Percentiles rank a stretch among this genome's conserved stretches.
Conservation (phyloP, 2,329 filamentous ascomycete genomes). For the Penicillium digitatum region DNA sequence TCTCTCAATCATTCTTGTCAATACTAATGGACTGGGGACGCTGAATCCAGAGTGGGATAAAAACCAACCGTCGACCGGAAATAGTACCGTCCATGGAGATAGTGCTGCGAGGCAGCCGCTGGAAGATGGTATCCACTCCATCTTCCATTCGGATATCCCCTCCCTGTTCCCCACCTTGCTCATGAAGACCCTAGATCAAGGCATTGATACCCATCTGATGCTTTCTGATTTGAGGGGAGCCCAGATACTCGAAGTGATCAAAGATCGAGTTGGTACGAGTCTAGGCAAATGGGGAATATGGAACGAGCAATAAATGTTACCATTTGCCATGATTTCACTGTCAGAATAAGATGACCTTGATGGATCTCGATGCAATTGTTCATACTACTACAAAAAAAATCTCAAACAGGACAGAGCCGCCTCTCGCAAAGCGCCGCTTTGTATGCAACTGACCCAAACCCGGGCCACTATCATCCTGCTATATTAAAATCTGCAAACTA, state of each 20-base stretch:
- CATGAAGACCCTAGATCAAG: slow-evolving; percentile 37
- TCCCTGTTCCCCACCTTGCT: slow-evolving; percentile 30
- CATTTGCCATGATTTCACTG: not conserved
- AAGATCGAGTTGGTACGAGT: slow-evolving; percentile 36
- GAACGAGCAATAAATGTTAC: slow-evolving; percentile 5
- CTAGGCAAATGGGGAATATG: slow-evolving; percentile 39
- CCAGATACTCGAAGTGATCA: slow-evolving; percentile 38
- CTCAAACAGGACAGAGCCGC: slow-evolving; percentile 9
- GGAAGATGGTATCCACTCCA: slow-evolving; percentile 26
- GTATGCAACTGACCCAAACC: slow-evolving; percentile 14
- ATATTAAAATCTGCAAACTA: slow-evolving; percentile 10
- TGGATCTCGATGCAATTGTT: slow-evolving; percentile 13
- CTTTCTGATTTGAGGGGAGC: slow-evolving; percentile 28
- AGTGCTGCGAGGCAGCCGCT: not conserved
- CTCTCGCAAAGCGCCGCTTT: slow-evolving; percentile 21
- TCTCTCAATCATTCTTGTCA: slow-evolving; percentile 37
- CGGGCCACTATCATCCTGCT: not conserved
- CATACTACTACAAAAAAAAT: slow-evolving; percentile 15
- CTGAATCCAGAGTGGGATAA: not conserved
- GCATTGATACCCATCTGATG: slow-evolving; percentile 40
- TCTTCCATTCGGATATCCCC: slow-evolving; percentile 21
- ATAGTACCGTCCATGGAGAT: not conserved
- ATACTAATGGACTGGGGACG: slow-evolving; percentile 32
- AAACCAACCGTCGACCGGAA: not conserved
- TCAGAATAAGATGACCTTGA: not conserved